These are phyloP conservation scores for Ganoderma lucidum DNA, from an alignment of 1,284 basidiomycete species.

Conservation along the genomic window DNA sequence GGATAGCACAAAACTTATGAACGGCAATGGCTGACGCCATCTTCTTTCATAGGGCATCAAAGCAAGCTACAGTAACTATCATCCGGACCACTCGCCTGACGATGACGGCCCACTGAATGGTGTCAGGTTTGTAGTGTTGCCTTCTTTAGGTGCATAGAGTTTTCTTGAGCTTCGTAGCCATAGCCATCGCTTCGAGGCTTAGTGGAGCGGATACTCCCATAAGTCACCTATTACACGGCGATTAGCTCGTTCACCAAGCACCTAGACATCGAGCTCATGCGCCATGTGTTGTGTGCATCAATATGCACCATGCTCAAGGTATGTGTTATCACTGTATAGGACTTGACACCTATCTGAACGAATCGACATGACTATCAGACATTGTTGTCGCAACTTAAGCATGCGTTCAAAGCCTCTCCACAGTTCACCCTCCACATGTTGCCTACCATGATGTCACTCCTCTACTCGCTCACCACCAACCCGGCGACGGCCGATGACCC, in stretches of 20 bases:
- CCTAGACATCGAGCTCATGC: slow-evolving; percentile 92
- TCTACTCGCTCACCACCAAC: slow-evolving; percentile 80
- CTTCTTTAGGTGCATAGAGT: slow-evolving; percentile 69
- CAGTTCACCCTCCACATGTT: slow-evolving; percentile 94
- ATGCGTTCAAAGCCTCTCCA: slow-evolving; percentile 88
- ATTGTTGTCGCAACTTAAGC: slow-evolving; percentile 92
- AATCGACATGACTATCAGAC: slow-evolving; percentile 89
- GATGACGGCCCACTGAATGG: slow-evolving; percentile 88
- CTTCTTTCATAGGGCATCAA: slow-evolving; percentile 80
- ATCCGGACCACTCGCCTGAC: slow-evolving; percentile 83
- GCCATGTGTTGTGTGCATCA: slow-evolving; percentile 93
- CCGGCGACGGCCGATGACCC: slow-evolving; percentile 72
- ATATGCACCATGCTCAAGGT: slow-evolving; percentile 94
- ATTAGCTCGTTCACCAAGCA: slow-evolving; percentile 92
- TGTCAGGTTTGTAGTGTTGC: slow-evolving; percentile 79
- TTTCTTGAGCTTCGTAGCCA: background rate
- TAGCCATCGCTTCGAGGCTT: slow-evolving; percentile 78
- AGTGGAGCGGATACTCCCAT: slow-evolving; percentile 88
- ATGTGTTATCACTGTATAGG: slow-evolving; percentile 27
- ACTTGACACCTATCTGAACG: slow-evolving; percentile 12
- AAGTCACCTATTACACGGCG: slow-evolving; percentile 94
- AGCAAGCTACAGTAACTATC: slow-evolving; percentile 86
- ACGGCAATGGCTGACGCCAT: background rate
- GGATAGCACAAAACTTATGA: background rate
- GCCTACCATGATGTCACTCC: slow-evolving; percentile 84